Percentiles rank a stretch among this genome's conserved stretches.
These are phyloP conservation scores for Grosmannia clavigera DNA, from an alignment of 2,329 filamentous ascomycete species.

Conservation along the genomic window DNA sequence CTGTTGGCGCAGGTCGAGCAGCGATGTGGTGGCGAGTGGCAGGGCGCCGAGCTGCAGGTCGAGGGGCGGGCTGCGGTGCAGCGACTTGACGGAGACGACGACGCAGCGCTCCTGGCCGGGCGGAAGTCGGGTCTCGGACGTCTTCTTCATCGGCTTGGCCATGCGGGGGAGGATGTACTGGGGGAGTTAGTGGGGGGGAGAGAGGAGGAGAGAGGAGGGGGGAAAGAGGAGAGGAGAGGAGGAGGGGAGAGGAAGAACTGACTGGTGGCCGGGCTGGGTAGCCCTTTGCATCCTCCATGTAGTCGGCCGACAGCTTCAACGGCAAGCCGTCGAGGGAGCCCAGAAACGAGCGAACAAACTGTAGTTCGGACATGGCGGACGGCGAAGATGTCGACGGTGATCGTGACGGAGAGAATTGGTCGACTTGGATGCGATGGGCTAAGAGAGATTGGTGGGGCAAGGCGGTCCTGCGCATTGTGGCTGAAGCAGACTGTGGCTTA, in stretches of 20 bases:
- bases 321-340: conserved; percentile 66
- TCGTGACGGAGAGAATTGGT: neutral
- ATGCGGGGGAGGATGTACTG: conserved; percentile 66
- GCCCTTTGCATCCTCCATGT: conserved; percentile 74
- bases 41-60: conserved; percentile 54
- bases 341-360: conserved; percentile 78
- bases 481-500: neutral
- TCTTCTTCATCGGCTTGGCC: conserved; percentile 21
- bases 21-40: conserved; percentile 50
- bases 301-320: conserved; percentile 71
- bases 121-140: conserved; percentile 28
- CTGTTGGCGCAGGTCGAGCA: conserved; percentile 64
- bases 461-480: neutral
- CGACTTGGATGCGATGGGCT: neutral
- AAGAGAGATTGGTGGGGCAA: neutral
- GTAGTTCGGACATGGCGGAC: conserved; percentile 61
- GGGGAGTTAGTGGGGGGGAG: neutral
- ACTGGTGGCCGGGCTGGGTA: conserved; percentile 70
- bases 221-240: neutral
- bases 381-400: neutral
- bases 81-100: conserved; percentile 57
- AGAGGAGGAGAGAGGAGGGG: neutral
- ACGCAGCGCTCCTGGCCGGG: conserved; percentile 41
- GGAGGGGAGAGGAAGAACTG: conserved; percentile 22
- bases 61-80: conserved; percentile 53